phyloP scores from a whole-genome alignment of 2,329 filamentous ascomycete species.

The Scytalidium lignicola region DNA sequence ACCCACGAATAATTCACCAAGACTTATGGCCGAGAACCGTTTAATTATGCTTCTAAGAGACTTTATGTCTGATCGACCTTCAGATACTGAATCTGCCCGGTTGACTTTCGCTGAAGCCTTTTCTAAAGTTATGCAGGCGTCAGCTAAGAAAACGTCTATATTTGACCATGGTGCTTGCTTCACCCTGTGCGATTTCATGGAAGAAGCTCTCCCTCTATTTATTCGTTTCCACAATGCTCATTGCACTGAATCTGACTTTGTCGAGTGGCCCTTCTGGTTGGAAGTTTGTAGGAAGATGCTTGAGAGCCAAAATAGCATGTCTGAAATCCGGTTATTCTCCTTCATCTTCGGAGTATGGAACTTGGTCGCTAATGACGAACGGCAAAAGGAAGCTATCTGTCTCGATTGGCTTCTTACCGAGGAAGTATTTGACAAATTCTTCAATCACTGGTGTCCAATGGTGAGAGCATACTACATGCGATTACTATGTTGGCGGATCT shows the following conservation, averaged over 20 bases:
- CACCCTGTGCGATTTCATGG: constrained; percentile 67
- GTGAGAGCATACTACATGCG: constrained; percentile 72
- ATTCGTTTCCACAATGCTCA: constrained; percentile 51
- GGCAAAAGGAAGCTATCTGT: constrained; percentile 55
- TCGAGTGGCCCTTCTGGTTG: constrained; percentile 66
- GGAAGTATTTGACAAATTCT: constrained; percentile 59
- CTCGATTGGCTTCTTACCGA: constrained; percentile 57
- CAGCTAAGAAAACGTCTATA: constrained; percentile 57
- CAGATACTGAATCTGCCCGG: constrained; percentile 47
- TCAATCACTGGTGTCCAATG: constrained; percentile 75
- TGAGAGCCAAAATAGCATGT: constrained; percentile 66
- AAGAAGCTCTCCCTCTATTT: constrained; percentile 61
- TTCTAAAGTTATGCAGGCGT: constrained; percentile 53
- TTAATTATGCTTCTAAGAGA: constrained; percentile 66
- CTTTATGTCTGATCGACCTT: constrained; percentile 56
- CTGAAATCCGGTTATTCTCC: constrained; percentile 63
- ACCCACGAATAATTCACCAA: constrained; percentile 52
- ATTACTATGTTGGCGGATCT: constrained; percentile 65
- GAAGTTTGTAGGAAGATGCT: constrained; percentile 63
- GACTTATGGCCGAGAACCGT: constrained; percentile 67
- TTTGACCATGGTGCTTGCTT: constrained; percentile 69
- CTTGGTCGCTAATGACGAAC: constrained; percentile 48
- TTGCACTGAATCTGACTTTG: constrained; percentile 31
- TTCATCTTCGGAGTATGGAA: constrained; percentile 65
- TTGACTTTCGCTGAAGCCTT: constrained; percentile 61